Evolutionary conservation across 768 basidiomycete genomes (phyloP), one percentile per base, ranked within the genome.

Genomic region (Tricholoma flavovirens): DNA sequence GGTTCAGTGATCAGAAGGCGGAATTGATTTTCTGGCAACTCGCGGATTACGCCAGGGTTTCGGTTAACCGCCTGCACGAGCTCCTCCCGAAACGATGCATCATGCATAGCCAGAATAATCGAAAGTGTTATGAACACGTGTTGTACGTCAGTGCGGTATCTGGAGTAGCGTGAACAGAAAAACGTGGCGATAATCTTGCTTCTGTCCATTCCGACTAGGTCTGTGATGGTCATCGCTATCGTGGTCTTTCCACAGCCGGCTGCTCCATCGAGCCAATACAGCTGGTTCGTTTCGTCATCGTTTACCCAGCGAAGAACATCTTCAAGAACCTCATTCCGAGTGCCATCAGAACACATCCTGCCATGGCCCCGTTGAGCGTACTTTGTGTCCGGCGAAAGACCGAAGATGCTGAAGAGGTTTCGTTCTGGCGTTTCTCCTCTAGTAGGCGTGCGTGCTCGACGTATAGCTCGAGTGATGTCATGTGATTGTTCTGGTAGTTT

Each of bases 211-310:
- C 51, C 48, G 12, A 64, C 40, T n/a, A 59, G 40, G 32, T 62
- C 51, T 43, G 57, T 51, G 38, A 64, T 38, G 21, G 63, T 57
- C 38, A 59, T 53, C 14, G 59, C 58, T 29, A 66, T 60, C 7
- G 61, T 59, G 3, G 64, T 62, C 52, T 66, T 66, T 33, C 64
- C 64, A 17, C 57, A 63, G 2, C 64, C 64, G 1, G 61, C 64
- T 36, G 56, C 61, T n/a, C 64, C 63, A 33, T 64, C 60, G 10
- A 66, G 55, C 60, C 63, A 64, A 51, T 59, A 64, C 11, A 66
- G 26, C 22, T 58, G 60, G 11, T 42, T 53, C 3, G 50, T 38
- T 26, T 48, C 51, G 32, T 48, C 32, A 33, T 58, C 56, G 30
- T 60, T 60, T n/a, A 33, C 45, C 60, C 60, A 60, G 15, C 35